Evolutionary conservation across 192 early-diverging fungal genomes (phyloP), one percentile per base, ranked within the genome.

Genomic region (Coemansia sp.): DNA sequence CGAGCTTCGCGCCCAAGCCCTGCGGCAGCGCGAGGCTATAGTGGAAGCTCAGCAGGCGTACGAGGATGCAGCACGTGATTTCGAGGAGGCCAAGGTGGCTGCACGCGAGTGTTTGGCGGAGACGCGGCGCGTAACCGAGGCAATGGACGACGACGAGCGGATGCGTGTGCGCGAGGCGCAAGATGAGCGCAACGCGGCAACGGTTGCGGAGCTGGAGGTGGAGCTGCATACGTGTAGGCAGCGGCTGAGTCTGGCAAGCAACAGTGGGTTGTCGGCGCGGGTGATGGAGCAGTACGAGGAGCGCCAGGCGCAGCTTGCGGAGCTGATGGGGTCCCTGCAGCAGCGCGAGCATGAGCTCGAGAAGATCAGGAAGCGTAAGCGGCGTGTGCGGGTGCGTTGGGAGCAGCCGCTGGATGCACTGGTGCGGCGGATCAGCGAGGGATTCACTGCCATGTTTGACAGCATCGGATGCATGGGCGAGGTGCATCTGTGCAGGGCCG

Each of bases 391-490:
- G 3, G 61, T 68, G 7, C 62, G 81, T 33, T 98, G 95, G 94
- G 81, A 89, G 48, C 66, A 72, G 13, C 82, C 86, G 44, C 64
- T 98, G 38, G 63, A 59, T 3, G 63, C 62, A 0, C 71, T 97
- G 4, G 74, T 96, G 2, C 53, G 22, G 1, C 44, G 59, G 28
- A 93, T 98, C 54, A 87, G 88, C 62, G 62, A 61, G 29, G 78
- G 82, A 19, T 96, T 96, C 61, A 80, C 85, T 3, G 67, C 67
- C 3, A 86, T 90, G 40, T 93, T 98, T 66, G 82, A 88, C 30
- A 73, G 83, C 75, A 87, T 83, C 45, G 70, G 57, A 31, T 83
- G 82, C 28, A 60, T 66, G 48, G 77, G 77, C 38, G 77, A 80
- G 28, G 64, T 80, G 4, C n/a, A 41, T n/a, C 50, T 80, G 34